phyloP scores from a whole-genome alignment of 129 eudicot genomes.

The Flaveria ramosissima region DNA sequence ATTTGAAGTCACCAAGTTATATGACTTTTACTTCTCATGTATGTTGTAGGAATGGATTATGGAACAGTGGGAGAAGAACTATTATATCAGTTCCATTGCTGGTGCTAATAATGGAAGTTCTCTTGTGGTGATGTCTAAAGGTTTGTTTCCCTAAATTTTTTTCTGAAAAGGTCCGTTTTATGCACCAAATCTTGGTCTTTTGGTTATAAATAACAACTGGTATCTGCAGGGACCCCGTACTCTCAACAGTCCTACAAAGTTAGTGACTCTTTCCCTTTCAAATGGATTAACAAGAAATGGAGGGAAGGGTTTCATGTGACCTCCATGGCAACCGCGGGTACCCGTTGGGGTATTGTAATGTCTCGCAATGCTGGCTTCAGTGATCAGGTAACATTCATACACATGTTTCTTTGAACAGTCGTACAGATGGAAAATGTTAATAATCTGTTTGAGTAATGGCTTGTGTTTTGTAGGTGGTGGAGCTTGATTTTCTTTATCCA shows the following conservation, averaged over 20 bases:
- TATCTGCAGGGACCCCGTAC: constrained; percentile 62
- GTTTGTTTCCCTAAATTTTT: constrained; percentile 25
- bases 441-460: not conserved
- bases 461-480: constrained; percentile 37
- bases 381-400: constrained; percentile 53
- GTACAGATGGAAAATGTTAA: not conserved
- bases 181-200: not conserved
- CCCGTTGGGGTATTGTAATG: constrained; percentile 89
- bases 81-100: constrained; percentile 76
- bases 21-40: not conserved
- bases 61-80: constrained; percentile 96
- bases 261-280: constrained; percentile 83
- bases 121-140: constrained; percentile 92
- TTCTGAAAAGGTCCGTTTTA: not conserved
- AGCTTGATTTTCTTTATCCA: constrained; percentile 48
- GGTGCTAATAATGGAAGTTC: constrained; percentile 81
- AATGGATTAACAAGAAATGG: constrained; percentile 91
- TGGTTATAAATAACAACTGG: not conserved
- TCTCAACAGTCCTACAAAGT: constrained; percentile 87
- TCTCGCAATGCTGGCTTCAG: constrained; percentile 86
- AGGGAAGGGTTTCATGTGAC: constrained; percentile 86
- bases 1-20: not conserved
- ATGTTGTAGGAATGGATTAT: constrained; percentile 78
- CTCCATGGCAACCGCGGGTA: constrained; percentile 87
- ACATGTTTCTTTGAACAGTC: not conserved